Base-by-base conservation (phyloP, 2,329 filamentous ascomycete genomes). In the Aspergillus sp. region DNA sequence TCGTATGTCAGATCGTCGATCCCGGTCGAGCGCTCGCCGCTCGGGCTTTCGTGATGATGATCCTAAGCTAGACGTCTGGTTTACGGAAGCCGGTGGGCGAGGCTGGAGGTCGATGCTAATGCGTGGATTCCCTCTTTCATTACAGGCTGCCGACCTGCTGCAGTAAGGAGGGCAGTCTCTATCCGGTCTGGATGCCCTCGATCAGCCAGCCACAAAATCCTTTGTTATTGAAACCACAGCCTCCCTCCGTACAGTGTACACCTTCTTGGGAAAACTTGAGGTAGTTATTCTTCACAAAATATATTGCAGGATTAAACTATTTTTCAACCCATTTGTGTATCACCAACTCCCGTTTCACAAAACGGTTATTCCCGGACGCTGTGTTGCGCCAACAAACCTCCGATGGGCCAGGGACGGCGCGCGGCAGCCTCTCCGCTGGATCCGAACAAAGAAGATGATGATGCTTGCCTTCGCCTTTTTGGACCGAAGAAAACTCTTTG, bases 341-440 rank as follows among this genome's bases (percentile, higher is more conserved):
- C 55, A 49, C 61, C 56, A 51, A 47, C 54, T 57, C 51, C 60
- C 39, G 61, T 65, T 61, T 54, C 63, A 65, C 63, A 57, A 64
- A 63, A 64, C 63, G 60, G 62, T 57, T 58, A 50, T 59, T 47
- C 45, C 50, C 60, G 57, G 60, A 62, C 57, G 57, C 53, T 61
- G 58, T 64, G 62, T 60, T 61, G 55, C 61, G 54, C 54, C 51
- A 63, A 61, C 61, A 63, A 63, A 63, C 62, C 60, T 64, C 62
- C 62, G 63, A 60, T 57, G 53, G 59, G 53, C 39, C 24, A 49
- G 54, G 54, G 44, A 54, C 49, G 20, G 41, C 54, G 42, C 58
- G 52, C 46, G 53, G 49, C 19, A 40, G n/a, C 13, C 34, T 40
- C 19, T 54, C 51, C 34, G 51, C 33, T 12, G 15, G 19, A 42